These are phyloP conservation scores for Hanseniaspora lachancei DNA, from an alignment of 805 yeast genomes.

Conservation along the genomic window DNA sequence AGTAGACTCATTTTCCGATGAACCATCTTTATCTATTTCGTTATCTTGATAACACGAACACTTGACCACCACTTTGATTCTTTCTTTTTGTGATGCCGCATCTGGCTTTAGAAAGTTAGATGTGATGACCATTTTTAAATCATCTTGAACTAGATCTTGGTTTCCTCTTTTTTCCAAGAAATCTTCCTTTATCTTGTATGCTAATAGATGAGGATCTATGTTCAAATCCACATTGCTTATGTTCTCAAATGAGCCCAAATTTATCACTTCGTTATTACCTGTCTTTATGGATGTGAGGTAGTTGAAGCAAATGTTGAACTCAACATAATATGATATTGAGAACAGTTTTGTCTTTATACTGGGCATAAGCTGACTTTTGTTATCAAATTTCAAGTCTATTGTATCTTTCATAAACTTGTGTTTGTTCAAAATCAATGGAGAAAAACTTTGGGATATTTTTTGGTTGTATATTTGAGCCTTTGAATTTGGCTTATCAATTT, in stretches of 20 bases:
- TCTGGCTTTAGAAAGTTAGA: background rate
- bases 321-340: constrained; percentile 2
- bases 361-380: background rate
- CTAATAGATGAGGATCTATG: constrained; percentile 1
- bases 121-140: background rate
- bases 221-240: background rate
- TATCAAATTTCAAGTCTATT: background rate
- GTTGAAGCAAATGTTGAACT: background rate
- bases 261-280: background rate
- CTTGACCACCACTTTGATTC: background rate
- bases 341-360: background rate
- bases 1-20: background rate
- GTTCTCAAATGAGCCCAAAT: background rate
- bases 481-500: background rate
- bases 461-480: background rate
- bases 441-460: constrained; percentile 1
- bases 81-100: background rate
- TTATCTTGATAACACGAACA: background rate
- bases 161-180: background rate
- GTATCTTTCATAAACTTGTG: constrained; percentile 1
- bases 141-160: background rate
- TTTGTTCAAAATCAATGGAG: constrained; percentile 6
- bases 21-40: background rate
- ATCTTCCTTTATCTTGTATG: constrained; percentile 8
- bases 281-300: background rate